Evolutionary conservation across 441 rosid genomes (phyloP).

Genomic region (Omphalea diandra): DNA sequence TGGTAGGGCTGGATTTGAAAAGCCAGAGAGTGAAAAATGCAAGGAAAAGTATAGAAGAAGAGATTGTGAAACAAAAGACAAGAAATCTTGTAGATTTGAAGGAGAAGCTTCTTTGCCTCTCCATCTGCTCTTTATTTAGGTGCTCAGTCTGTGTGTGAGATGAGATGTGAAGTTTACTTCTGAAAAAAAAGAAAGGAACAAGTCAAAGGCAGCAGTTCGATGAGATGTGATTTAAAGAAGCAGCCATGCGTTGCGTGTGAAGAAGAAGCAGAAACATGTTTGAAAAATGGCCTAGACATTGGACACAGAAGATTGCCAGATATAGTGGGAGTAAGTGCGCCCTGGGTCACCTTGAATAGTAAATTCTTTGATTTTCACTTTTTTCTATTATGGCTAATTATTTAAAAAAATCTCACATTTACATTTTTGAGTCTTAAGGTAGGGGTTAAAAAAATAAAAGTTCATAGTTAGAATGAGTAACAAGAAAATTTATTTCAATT

Average conservation of each 20-base stretch:
- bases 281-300: constrained; percentile 26
- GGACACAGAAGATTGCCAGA: not conserved
- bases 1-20: constrained; percentile 46
- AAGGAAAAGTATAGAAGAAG: constrained; percentile 56
- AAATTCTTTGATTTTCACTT: too few relatives aligned
- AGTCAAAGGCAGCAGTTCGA: not conserved
- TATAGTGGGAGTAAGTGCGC: constrained; percentile 5
- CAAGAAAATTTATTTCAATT: too few relatives aligned
- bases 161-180: not conserved
- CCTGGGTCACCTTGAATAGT: too few relatives aligned
- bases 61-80: constrained; percentile 46
- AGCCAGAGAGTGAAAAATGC: constrained; percentile 52
- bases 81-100: constrained; percentile 58
- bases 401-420: too few relatives aligned
- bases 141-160: not conserved
- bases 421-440: too few relatives aligned
- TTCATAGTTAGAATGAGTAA: too few relatives aligned
- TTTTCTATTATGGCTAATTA: too few relatives aligned
- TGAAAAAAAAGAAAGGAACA: not conserved
- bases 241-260: not conserved
- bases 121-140: constrained; percentile 50
- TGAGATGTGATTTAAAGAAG: not conserved
- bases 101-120: constrained; percentile 74
- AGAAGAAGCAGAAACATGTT: not conserved
- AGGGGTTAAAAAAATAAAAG: too few relatives aligned